Percentiles rank a stretch among this genome's conserved stretches.
Evolutionary conservation across 257 asterid genomes (phyloP).

Genomic region (Nicotiana paniculata): DNA sequence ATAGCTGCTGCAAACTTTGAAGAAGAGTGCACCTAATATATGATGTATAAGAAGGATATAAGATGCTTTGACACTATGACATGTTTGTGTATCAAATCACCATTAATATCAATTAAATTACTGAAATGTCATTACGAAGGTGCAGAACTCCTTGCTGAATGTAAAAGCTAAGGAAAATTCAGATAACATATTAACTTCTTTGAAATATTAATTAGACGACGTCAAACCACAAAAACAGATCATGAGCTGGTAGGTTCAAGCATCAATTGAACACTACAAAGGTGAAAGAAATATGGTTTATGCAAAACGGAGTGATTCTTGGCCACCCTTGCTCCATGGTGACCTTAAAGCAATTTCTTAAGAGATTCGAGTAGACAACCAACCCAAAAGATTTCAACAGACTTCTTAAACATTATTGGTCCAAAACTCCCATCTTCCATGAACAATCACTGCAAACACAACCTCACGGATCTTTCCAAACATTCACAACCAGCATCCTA

Average conservation of each 20-base stretch:
- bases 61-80: background rate
- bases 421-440: background rate
- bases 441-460: background rate
- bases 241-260: background rate
- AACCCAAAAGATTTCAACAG: background rate
- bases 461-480: background rate
- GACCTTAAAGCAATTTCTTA: background rate
- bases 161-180: background rate
- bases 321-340: background rate
- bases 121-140: background rate
- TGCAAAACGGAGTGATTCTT: background rate
- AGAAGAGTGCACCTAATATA: slow-evolving; percentile 79
- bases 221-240: background rate
- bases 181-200: background rate
- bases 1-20: slow-evolving; percentile 87
- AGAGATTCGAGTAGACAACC: background rate
- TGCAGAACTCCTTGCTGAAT: background rate
- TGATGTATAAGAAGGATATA: slow-evolving; percentile 5
- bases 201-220: background rate
- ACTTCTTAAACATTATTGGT: background rate
- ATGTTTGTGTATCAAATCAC: background rate
- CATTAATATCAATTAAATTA: background rate
- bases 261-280: background rate
- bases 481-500: background rate
- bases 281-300: background rate